Percentiles rank a stretch among this genome's conserved stretches.
phyloP scores from a whole-genome alignment of 2,329 filamentous ascomycete genomes.

The Stachybotrys chartarum region DNA sequence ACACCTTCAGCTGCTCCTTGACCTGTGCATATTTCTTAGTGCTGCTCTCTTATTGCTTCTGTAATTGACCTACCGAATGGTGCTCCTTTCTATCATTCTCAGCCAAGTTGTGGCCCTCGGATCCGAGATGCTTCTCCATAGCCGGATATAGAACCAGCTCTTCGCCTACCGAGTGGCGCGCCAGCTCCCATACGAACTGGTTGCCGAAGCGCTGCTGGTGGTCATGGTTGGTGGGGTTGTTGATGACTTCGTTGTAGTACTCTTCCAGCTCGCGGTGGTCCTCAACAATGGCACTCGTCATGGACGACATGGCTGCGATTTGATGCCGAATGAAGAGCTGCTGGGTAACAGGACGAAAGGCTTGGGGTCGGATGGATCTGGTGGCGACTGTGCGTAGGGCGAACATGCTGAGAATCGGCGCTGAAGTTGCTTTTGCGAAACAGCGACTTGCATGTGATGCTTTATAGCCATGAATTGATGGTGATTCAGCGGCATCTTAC shows the following conservation, averaged over 20 bases:
- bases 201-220: conserved; percentile 35
- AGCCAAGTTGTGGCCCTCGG: conserved; percentile 33
- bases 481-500: too few species aligned
- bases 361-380: neutral
- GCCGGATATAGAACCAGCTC: conserved; percentile 47
- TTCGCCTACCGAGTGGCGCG: conserved; percentile 39
- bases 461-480: too few species aligned
- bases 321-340: neutral
- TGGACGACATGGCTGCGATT: conserved; percentile 12
- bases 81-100: conserved; percentile 41
- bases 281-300: conserved; percentile 17
- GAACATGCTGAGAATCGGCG: neutral
- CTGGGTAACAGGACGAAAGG: neutral
- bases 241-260: conserved; percentile 34
- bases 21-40: conserved; percentile 25
- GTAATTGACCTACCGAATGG: conserved; percentile 24
- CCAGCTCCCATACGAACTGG: conserved; percentile 40
- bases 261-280: conserved; percentile 22
- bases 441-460: too few species aligned
- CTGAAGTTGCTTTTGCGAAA: too few species aligned
- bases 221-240: conserved; percentile 22
- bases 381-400: neutral
- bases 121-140: conserved; percentile 38
- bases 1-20: conserved; percentile 40
- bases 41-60: neutral